A percentile compares a stretch with the other conserved stretches of the same genome.
Evolutionary conservation across 257 asterid genomes (phyloP).

Genomic region (Lavandula angustifolia): DNA sequence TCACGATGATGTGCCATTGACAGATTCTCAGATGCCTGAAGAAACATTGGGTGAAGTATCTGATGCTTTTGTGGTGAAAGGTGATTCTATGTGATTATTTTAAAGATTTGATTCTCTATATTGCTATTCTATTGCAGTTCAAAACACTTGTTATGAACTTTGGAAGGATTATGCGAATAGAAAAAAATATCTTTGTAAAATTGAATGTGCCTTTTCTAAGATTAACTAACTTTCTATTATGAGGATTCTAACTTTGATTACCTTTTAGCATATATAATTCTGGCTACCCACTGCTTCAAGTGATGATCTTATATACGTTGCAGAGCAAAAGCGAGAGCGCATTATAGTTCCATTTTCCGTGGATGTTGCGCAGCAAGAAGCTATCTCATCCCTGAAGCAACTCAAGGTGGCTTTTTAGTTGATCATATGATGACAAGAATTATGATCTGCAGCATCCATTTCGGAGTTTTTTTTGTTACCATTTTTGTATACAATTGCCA

Average conservation of each 20-base stretch:
- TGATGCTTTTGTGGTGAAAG: constrained; percentile 42
- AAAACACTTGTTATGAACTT: constrained; percentile 19
- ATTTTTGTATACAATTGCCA: not conserved
- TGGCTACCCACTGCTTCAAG: constrained; percentile 33
- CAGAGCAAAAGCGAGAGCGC: constrained; percentile 49
- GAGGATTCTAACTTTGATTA: not conserved
- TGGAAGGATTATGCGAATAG: not conserved
- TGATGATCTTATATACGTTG: constrained; percentile 24
- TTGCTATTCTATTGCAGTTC: not conserved
- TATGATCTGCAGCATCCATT: not conserved
- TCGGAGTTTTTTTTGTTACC: not conserved
- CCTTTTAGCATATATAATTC: constrained; percentile 15
- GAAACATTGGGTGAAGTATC: constrained; percentile 29
- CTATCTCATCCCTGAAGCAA: constrained; percentile 63
- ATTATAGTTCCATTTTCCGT: constrained; percentile 57
- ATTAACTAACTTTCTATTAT: not conserved
- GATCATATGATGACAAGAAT: constrained; percentile 19
- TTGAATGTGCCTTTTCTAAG: constrained; percentile 17
- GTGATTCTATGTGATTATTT: constrained; percentile 39
- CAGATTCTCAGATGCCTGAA: constrained; percentile 40
- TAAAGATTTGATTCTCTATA: not conserved
- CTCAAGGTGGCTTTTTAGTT: constrained; percentile 64
- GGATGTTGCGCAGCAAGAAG: constrained; percentile 86
- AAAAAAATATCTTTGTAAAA: not conserved
- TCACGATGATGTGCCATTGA: constrained; percentile 40